Conservation (phyloP, 2,329 filamentous ascomycete genomes). For the Microcyclospora tardicrescens region DNA sequence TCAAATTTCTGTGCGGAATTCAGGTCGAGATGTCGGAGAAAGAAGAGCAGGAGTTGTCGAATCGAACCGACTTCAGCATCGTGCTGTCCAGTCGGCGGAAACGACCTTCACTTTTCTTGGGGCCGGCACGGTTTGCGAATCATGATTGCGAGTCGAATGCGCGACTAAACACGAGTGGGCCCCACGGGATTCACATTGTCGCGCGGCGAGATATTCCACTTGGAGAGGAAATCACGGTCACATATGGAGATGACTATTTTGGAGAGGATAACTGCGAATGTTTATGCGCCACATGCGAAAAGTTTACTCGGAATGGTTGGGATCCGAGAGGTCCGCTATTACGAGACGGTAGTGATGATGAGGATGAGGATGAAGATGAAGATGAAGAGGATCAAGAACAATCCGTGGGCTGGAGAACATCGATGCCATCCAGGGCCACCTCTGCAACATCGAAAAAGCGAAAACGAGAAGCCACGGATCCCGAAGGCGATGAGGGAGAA, state of each 20-base stretch:
- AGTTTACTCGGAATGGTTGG: constrained; percentile 69
- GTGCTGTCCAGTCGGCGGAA: constrained; percentile 89
- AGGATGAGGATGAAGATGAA: constrained; percentile 22
- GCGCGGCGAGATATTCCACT: constrained; percentile 68
- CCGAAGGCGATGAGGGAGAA: constrained; percentile 2
- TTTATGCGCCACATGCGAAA: constrained; percentile 78
- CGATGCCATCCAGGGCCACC: neutral
- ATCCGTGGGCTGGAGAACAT: no score
- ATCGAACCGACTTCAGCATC: constrained; percentile 90
- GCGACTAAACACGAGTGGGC: constrained; percentile 67
- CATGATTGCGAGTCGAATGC: constrained; percentile 95
- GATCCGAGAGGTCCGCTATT: constrained; percentile 31
- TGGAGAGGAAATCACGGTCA: constrained; percentile 93
- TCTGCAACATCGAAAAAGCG: constrained; percentile 5
- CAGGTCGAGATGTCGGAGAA: constrained; percentile 86
- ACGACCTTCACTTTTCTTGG: constrained; percentile 81
- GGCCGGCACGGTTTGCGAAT: constrained; percentile 90
- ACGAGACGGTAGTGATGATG: constrained; percentile 21
- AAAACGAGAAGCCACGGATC: constrained; percentile 10
- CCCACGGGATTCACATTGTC: constrained; percentile 81
- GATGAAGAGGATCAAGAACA: constrained; percentile 14
- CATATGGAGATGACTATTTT: constrained; percentile 92
- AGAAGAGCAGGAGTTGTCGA: constrained; percentile 73
- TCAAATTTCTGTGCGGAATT: constrained; percentile 84
- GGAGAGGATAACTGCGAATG: constrained; percentile 92